These are phyloP conservation scores for Echinosophora koreensis DNA, from an alignment of 306 rosid species.

Conservation along the genomic window DNA sequence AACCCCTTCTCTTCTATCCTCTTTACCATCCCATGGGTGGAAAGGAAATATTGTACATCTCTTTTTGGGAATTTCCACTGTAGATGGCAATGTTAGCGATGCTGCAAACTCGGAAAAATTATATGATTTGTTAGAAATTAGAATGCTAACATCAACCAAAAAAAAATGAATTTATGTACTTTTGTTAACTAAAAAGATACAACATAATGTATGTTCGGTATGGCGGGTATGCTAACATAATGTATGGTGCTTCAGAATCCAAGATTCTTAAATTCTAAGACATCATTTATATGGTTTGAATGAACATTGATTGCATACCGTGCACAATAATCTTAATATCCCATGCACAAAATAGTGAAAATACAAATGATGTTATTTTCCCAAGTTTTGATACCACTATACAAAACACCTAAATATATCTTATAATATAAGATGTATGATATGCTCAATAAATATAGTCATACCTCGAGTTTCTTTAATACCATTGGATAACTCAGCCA, in stretches of 20 bases:
- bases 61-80: slow-evolving; percentile 38
- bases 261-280: slow-evolving; percentile 16
- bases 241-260: slow-evolving; percentile 17
- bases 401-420: neutral
- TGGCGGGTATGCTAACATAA: neutral
- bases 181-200: slow-evolving; percentile 20
- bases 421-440: too few relatives aligned
- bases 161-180: neutral
- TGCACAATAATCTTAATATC: slow-evolving; percentile 8
- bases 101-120: slow-evolving; percentile 12
- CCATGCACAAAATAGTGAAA: neutral
- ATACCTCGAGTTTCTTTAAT: slow-evolving; percentile 49
- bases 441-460: slow-evolving; percentile 16
- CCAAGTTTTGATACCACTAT: neutral
- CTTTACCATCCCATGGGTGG: slow-evolving; percentile 52
- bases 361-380: neutral
- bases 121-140: slow-evolving; percentile 8
- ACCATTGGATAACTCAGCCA: slow-evolving; percentile 48
- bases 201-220: neutral
- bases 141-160: neutral
- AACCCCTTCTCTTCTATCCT: slow-evolving; percentile 47
- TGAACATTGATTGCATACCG: neutral
- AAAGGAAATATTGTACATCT: slow-evolving; percentile 56
- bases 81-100: slow-evolving; percentile 25
- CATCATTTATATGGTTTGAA: slow-evolving; percentile 5